phyloP scores from a whole-genome alignment of 306 rosid species.

The Quercus ilex region DNA sequence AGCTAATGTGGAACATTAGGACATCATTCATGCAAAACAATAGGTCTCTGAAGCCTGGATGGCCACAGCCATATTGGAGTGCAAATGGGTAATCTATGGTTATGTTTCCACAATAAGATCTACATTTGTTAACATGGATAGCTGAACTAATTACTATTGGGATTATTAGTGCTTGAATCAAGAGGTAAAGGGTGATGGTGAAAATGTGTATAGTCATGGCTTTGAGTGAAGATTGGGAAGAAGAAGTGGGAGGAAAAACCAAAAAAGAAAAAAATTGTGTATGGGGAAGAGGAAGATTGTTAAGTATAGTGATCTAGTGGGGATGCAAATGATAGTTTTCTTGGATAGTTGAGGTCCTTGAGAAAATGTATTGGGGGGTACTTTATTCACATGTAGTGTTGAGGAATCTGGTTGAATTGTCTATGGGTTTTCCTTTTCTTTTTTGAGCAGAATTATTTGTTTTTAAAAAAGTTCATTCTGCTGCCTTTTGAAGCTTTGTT shows the following conservation, averaged over 20 bases:
- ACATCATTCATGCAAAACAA: conserved; percentile 82
- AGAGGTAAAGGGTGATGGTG: conserved; percentile 24
- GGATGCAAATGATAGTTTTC: too few relatives aligned
- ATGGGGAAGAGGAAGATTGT: background rate
- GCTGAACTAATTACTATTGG: conserved; percentile 1
- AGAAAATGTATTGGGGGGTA: conserved; percentile 17
- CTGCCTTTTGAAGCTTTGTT: conserved; percentile 40
- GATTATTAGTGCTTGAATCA: conserved; percentile 20
- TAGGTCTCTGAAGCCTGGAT: conserved; percentile 90
- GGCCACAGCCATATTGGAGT: conserved; percentile 81
- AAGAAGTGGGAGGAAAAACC: conserved; percentile 2
- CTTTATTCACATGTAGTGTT: conserved; percentile 58
- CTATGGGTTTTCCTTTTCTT: conserved; percentile 41
- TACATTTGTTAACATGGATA: conserved; percentile 40
- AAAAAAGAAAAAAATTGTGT: background rate
- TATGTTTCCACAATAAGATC: conserved; percentile 88
- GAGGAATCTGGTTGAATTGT: conserved; percentile 62
- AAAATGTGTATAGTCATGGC: conserved; percentile 36
- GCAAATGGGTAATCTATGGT: conserved; percentile 90
- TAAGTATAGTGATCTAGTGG: too few relatives aligned
- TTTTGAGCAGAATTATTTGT: conserved; percentile 25
- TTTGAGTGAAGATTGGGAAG: conserved; percentile 9
- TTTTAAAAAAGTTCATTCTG: background rate
- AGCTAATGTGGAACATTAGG: conserved; percentile 80
- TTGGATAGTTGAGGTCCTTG: background rate